These are phyloP conservation scores for Areca catechu DNA, from an alignment of 176 grass and related monocot species.

Conservation along the genomic window DNA sequence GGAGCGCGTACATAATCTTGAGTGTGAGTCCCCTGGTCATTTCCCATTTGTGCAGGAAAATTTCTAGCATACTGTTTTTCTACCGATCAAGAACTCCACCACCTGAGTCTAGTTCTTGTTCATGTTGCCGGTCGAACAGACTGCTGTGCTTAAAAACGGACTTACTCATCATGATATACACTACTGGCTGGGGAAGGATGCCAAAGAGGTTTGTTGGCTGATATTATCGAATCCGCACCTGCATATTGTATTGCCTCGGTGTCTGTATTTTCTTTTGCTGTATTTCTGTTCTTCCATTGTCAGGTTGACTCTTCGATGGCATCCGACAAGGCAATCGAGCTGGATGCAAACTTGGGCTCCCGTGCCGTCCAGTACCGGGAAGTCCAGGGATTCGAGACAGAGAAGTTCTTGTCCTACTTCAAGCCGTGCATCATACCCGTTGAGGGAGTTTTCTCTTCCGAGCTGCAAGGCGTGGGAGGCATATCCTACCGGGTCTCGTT, in stretches of 20 bases:
- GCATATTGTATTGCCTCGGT: too few relatives aligned
- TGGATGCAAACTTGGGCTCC: conserved; percentile 63
- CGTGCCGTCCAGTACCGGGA: conserved; percentile 71
- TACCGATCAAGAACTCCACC: too few relatives aligned
- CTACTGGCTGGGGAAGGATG: conserved; percentile 75
- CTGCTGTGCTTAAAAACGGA: conserved; percentile 48
- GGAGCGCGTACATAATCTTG: conserved; percentile 60
- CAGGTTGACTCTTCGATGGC: conserved; percentile 59
- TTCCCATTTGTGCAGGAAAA: too few relatives aligned
- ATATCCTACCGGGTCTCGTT: conserved; percentile 31
- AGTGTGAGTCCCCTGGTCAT: conserved; percentile 25
- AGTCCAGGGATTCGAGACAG: conserved; percentile 61
- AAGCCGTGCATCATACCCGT: conserved; percentile 77
- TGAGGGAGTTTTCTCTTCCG: conserved; percentile 39
- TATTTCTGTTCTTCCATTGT: too few relatives aligned
- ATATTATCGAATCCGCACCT: neutral
- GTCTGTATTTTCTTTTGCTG: too few relatives aligned
- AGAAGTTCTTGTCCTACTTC: conserved; percentile 90
- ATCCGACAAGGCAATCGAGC: conserved; percentile 67
- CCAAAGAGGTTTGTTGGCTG: conserved; percentile 39
- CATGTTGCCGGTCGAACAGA: conserved; percentile 32
- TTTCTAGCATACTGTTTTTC: too few relatives aligned
- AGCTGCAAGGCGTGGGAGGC: conserved; percentile 17
- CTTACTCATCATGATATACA: conserved; percentile 50
- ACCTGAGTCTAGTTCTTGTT: neutral